Evolutionary conservation across 2,329 filamentous ascomycete genomes (phyloP).

Genomic region (Graphilbum fragrans): DNA sequence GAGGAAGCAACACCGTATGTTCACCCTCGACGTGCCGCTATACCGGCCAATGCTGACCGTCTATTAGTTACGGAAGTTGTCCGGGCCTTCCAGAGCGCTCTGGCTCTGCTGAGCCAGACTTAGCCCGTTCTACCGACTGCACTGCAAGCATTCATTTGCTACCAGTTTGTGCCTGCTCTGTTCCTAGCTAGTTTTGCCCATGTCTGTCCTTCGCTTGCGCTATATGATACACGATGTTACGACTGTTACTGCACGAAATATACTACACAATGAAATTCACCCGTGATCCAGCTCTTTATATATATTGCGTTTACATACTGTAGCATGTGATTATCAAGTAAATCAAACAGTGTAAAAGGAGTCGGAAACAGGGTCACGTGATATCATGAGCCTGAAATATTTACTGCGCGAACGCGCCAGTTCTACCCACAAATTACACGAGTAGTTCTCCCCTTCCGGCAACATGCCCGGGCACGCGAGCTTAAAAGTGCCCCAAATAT

Average conservation of each 20-base stretch:
- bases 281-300: too few species aligned
- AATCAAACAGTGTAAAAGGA: too few species aligned
- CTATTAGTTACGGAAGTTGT: constrained; percentile 41
- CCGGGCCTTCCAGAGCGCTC: constrained; percentile 48
- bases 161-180: too few species aligned
- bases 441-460: not conserved
- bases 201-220: not conserved
- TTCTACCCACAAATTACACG: too few species aligned
- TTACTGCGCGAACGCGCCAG: too few species aligned
- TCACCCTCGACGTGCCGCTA: not conserved
- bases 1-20: constrained; percentile 72
- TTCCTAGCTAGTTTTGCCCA: not conserved
- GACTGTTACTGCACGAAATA: too few species aligned
- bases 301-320: too few species aligned
- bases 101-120: constrained; percentile 38
- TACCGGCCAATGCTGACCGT: not conserved
- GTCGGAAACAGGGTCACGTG: not conserved
- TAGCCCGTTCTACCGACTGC: too few species aligned
- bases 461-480: constrained; percentile 1
- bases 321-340: too few species aligned
- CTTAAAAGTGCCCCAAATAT: constrained; percentile 19
- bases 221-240: not conserved
- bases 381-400: not conserved
- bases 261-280: too few species aligned
- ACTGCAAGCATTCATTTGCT: too few species aligned